These are phyloP conservation scores for Phaeophleospora eucalypticola DNA, from an alignment of 2,329 filamentous ascomycete species.

Conservation along the genomic window DNA sequence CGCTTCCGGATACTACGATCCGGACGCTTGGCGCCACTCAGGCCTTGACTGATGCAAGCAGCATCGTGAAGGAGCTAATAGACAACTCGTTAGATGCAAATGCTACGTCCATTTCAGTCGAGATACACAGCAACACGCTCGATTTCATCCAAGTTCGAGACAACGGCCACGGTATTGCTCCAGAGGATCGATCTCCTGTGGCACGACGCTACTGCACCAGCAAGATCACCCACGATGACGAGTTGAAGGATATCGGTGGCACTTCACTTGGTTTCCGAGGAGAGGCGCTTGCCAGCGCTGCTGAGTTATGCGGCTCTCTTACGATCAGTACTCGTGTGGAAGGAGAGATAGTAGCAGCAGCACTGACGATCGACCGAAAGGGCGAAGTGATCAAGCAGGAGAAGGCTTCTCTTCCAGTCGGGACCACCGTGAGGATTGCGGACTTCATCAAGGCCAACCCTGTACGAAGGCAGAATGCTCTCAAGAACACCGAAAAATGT, in stretches of 20 bases:
- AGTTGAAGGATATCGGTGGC: slow-evolving; percentile 55
- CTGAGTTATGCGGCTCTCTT: slow-evolving; percentile 54
- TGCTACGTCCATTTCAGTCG: slow-evolving; percentile 62
- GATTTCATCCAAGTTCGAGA: slow-evolving; percentile 67
- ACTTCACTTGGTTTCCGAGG: slow-evolving; percentile 71
- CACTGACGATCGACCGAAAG: slow-evolving; percentile 48
- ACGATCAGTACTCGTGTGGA: slow-evolving; percentile 61
- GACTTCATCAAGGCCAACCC: slow-evolving; percentile 59
- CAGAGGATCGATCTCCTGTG: slow-evolving; percentile 57
- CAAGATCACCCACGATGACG: slow-evolving; percentile 63
- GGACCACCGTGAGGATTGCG: slow-evolving; percentile 62
- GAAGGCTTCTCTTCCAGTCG: slow-evolving; percentile 55
- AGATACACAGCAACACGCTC: slow-evolving; percentile 62
- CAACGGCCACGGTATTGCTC: slow-evolving; percentile 67
- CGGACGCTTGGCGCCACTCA: slow-evolving; percentile 59
- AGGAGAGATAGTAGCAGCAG: slow-evolving; percentile 56
- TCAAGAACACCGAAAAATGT: slow-evolving; percentile 56
- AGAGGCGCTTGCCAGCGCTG: slow-evolving; percentile 65
- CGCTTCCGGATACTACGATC: slow-evolving; percentile 41
- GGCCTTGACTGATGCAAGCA: slow-evolving; percentile 56
- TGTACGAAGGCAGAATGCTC: slow-evolving; percentile 57
- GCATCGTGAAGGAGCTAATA: slow-evolving; percentile 69
- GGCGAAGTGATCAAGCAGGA: slow-evolving; percentile 42
- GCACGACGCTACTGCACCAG: slow-evolving; percentile 69
- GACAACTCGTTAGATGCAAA: slow-evolving; percentile 73